Evolutionary conservation across 192 early-diverging fungal species (phyloP).

Genomic region (Backusella westeae): DNA sequence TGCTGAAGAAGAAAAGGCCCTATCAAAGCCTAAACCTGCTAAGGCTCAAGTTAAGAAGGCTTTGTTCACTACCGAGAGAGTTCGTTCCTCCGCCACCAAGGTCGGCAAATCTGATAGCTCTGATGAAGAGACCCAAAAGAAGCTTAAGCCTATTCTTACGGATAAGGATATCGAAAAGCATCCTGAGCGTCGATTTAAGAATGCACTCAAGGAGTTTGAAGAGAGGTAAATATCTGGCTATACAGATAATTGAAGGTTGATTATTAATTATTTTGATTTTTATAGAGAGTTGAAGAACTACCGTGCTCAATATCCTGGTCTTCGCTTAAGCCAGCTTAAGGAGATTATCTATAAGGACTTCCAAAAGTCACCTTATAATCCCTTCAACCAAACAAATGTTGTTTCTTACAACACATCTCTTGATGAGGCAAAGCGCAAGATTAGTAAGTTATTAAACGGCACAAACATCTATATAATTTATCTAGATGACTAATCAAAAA

Average conservation of each 20-base stretch:
- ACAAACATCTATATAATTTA: not conserved
- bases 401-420: constrained; percentile 70
- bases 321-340: constrained; percentile 75
- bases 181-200: constrained; percentile 83
- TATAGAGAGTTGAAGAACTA: constrained; percentile 60
- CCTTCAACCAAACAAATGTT: constrained; percentile 71
- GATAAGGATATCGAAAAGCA: constrained; percentile 75
- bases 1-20: constrained; percentile 53
- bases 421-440: constrained; percentile 40
- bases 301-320: constrained; percentile 74
- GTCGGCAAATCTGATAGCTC: not conserved
- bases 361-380: constrained; percentile 74
- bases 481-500: not conserved
- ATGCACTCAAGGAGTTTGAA: constrained; percentile 62
- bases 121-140: constrained; percentile 51
- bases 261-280: not conserved
- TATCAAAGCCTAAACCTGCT: constrained; percentile 41
- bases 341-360: constrained; percentile 82
- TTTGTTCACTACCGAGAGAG: constrained; percentile 9
- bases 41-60: constrained; percentile 61
- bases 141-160: constrained; percentile 33
- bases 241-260: not conserved
- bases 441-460: constrained; percentile 5
- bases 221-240: constrained; percentile 37
- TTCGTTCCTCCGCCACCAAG: not conserved